Evolutionary conservation across 2,329 filamentous ascomycete genomes (phyloP), one percentile per base, ranked within the genome.

Genomic region (Trichoderma lentiforme): DNA sequence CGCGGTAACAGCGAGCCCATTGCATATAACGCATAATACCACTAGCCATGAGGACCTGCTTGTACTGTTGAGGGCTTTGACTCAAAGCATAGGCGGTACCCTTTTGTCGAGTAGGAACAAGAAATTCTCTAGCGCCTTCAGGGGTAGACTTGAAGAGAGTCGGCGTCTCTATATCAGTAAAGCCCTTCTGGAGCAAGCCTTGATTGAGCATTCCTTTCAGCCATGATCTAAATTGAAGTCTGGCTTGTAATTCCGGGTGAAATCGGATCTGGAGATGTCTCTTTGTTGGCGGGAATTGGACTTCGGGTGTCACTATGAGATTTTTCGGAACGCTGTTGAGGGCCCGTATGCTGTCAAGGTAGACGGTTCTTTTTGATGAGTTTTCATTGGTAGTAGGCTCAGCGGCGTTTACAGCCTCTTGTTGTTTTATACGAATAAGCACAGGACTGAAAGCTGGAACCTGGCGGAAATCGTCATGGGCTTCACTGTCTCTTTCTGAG

Each of bases 11-110:
- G 74, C 90, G 91, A 2, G 96, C 97, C 82, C 98, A 94, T 77
- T 99, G 96, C 81, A 92, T 97, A 80, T 99, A 99, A 53, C 88
- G 89, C 1, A 86, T 83, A 12, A 98, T 88, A 0, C 95, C 95
- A 73, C 93, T 92, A 0, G 94, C 93, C 94, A 99, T 98, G 56
- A 99, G 87, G 2, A 98, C 93, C 83, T 99, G 96, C 83, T 99
- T 99, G 80, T 98, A 99, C 81, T 99, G 96, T 80, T 99, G 96
- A 0, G 96, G 96, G 75, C 95, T 98, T 80, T 99, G 97, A 0
- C 95, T 95, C 24, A 99, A 84, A 9, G 96, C 96, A 81, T 98
- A 99, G 4, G 93, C 94, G 73, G 90, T 84, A 0, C 93, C 94
- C 1, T 86, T 86, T 43, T 87, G 88, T 32, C 96, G 87, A 1